A percentile compares a stretch with the other conserved stretches of the same genome.
phyloP scores from a whole-genome alignment of 768 basidiomycete genomes.

The Russula olivacea region DNA sequence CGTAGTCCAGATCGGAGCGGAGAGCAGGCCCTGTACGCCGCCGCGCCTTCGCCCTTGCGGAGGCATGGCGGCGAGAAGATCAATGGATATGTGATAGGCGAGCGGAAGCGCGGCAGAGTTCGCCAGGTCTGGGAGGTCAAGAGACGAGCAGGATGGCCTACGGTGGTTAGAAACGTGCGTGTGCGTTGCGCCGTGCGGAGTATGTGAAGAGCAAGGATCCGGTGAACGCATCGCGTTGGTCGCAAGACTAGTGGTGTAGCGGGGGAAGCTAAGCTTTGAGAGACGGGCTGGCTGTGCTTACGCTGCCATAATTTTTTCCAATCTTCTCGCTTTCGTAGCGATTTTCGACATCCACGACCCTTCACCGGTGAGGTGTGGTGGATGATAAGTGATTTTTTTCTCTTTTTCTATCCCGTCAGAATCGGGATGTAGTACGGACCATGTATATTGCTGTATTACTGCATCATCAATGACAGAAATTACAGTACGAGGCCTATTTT shows the following conservation, averaged over 20 bases:
- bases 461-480: too few relatives aligned
- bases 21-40: constrained; percentile 18
- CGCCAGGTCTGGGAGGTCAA: not conserved
- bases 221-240: constrained; percentile 15
- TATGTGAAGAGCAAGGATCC: constrained; percentile 21
- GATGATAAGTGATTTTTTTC: too few relatives aligned
- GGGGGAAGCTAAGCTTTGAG: constrained; percentile 18
- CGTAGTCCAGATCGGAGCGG: constrained; percentile 12
- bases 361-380: too few relatives aligned
- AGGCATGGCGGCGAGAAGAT: constrained; percentile 1
- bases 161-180: constrained; percentile 23
- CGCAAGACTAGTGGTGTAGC: constrained; percentile 19
- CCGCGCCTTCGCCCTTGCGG: not conserved
- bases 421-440: too few relatives aligned
- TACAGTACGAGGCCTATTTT: too few relatives aligned
- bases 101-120: constrained; percentile 14
- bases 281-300: constrained; percentile 11
- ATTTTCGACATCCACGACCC: too few relatives aligned
- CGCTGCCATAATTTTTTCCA: constrained; percentile 25
- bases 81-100: constrained; percentile 2
- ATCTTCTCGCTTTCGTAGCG: constrained; percentile 7
- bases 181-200: constrained; percentile 2
- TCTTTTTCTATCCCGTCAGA: too few relatives aligned
- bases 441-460: too few relatives aligned
- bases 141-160: not conserved